Base-by-base conservation (phyloP, 345 rosid genomes). In the Aquilaria malaccensis region DNA sequence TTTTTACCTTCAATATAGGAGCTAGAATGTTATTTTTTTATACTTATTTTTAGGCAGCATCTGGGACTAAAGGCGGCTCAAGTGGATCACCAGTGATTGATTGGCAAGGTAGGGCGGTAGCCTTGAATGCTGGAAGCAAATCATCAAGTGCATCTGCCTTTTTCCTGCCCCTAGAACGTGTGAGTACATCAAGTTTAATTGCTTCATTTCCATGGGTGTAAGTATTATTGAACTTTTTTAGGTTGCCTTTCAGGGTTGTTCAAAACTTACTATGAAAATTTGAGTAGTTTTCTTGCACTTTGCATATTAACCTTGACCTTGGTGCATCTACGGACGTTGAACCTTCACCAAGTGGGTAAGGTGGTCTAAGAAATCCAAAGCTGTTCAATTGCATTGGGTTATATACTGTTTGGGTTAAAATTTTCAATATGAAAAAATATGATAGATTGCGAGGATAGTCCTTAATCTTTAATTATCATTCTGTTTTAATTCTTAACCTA, bases 21-120 rank as follows among this genome's bases (percentile, higher is more conserved):
- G 43, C 7, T 37, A 37, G 43, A 37, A 47, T 46, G 49, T 58
- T 58, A 60, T 53, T 45, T 11, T 32, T 45, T 54, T 33, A 58
- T 13, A 63, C 67, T 57, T 60, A 33, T 33, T 73, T 71, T 51
- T 73, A 90, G 99, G 99, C 99, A 63, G 99, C 96, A 60, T 90
- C 95, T 9, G 99, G 99, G 63, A 90, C 97, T 29, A 90, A 86
- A 74, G 92, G 95, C 70, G 99, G 99, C 58, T 94, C 99, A 67
- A 94, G 99, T 78, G 99, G 99, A 68, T 94, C 99, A 67, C 97
- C 97, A 2, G 95, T 90, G 69, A 86, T 94, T 74, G 92, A 94
- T 79, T 81, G 90, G 80, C 90, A 84, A 82, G 99, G 97, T 56
- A 83, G 86, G 76, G 96, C 95, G 15, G 96, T 94, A 72, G 99